phyloP scores from a whole-genome alignment of 805 yeast genomes.

The Ogataea chonburiensis region DNA sequence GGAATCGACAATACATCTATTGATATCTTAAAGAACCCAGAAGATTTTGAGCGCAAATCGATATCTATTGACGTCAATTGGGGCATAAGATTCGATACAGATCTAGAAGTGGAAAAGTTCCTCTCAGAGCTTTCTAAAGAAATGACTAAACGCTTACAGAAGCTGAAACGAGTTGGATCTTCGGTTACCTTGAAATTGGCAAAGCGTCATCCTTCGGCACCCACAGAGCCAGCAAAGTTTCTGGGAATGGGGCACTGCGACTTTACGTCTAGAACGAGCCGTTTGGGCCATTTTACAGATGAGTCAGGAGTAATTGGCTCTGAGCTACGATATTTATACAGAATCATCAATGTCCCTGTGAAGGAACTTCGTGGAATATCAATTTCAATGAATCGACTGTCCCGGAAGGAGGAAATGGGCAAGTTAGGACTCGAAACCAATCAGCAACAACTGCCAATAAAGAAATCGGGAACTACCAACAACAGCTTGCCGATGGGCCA shows the following conservation, averaged over 20 bases:
- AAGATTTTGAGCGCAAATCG: conserved; percentile 62
- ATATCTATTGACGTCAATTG: conserved; percentile 87
- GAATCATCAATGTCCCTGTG: conserved; percentile 53
- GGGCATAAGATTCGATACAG: conserved; percentile 74
- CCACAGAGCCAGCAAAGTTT: conserved; percentile 71
- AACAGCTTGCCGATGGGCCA: neutral
- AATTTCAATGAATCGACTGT: conserved; percentile 60
- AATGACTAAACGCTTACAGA: conserved; percentile 50
- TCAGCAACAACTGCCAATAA: conserved; percentile 38
- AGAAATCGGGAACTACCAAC: neutral
- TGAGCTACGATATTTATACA: conserved; percentile 55
- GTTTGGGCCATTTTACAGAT: conserved; percentile 60
- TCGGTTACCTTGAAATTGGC: conserved; percentile 66
- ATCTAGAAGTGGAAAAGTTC: conserved; percentile 64
- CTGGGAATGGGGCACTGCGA: conserved; percentile 86
- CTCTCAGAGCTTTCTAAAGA: conserved; percentile 58
- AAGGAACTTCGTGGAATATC: conserved; percentile 77
- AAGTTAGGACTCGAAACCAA: conserved; percentile 19
- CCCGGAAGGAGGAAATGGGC: conserved; percentile 32
- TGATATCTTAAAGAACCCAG: conserved; percentile 48
- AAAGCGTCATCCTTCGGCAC: conserved; percentile 62
- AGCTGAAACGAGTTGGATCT: conserved; percentile 49
- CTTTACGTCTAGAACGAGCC: conserved; percentile 53
- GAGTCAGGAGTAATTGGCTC: conserved; percentile 59
- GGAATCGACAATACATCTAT: conserved; percentile 69